phyloP scores from a whole-genome alignment of 257 asterid genomes.

The Ajuga chamaepitys region DNA sequence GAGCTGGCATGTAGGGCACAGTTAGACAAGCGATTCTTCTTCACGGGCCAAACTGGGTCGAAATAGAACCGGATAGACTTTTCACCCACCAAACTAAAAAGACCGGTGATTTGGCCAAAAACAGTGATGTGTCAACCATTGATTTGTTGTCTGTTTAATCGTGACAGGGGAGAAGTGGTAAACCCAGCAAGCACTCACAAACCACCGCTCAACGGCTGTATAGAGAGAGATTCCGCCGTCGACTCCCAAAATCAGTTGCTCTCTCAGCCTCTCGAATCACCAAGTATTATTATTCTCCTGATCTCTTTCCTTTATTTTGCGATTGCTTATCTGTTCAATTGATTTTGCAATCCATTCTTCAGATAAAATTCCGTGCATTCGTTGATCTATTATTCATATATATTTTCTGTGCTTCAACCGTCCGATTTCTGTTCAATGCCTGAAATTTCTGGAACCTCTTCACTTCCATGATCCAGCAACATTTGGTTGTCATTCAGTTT shows the following conservation, averaged over 20 bases:
- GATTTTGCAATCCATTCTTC: background rate
- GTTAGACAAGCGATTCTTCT: too few species aligned
- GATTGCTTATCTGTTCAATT: background rate
- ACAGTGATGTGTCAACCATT: conserved; percentile 13
- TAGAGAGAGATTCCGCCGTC: conserved; percentile 17
- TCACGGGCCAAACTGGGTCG: too few species aligned
- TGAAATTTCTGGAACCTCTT: background rate
- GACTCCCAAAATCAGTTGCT: conserved; percentile 5
- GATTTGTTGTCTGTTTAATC: conserved; percentile 16
- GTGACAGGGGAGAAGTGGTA: conserved; percentile 33
- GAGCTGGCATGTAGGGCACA: too few species aligned
- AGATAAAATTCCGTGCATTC: background rate
- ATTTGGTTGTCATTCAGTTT: background rate
- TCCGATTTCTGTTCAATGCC: background rate
- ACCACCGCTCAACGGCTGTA: conserved; percentile 28
- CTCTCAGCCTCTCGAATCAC: conserved; percentile 6
- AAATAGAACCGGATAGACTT: too few species aligned
- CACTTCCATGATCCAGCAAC: background rate
- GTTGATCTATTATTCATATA: background rate
- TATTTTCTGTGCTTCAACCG: background rate
- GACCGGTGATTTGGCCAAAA: conserved; percentile 21
- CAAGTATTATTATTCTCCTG: conserved; percentile 9
- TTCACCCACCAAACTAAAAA: conserved; percentile 5
- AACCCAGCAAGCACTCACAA: conserved; percentile 23
- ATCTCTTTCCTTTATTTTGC: conserved; percentile 8